Conservation (phyloP, 805 yeast genomes). For the Candida loeiensis region DNA sequence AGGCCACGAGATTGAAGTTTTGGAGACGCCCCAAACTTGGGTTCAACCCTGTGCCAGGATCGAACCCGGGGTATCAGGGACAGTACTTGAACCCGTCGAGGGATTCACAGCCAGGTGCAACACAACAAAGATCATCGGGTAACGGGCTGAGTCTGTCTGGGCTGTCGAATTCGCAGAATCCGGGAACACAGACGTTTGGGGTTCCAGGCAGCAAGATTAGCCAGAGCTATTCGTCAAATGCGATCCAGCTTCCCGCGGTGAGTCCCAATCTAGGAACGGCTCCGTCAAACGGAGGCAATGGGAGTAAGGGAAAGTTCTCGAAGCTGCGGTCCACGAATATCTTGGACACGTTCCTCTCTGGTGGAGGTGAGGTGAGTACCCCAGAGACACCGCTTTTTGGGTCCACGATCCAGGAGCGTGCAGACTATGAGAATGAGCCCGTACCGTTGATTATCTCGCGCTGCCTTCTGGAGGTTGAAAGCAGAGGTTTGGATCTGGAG, state of each 20-base stretch:
- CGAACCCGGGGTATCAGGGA: no score
- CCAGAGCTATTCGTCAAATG: conserved; percentile 13
- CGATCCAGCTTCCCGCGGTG: conserved; percentile 12
- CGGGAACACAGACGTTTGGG: not conserved
- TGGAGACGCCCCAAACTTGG: conserved; percentile 44
- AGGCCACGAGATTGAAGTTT: conserved; percentile 41
- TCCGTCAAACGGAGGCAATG: conserved; percentile 7
- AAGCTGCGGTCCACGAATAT: conserved; percentile 49
- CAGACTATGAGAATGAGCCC: conserved; percentile 54
- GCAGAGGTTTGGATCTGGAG: conserved; percentile 69
- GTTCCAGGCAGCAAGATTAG: conserved; percentile 10
- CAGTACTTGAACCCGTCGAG: no score
- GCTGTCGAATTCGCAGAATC: not conserved
- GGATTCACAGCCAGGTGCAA: not conserved
- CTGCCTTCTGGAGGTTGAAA: conserved; percentile 76
- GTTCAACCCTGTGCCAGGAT: conserved; percentile 12
- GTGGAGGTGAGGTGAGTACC: conserved; percentile 4
- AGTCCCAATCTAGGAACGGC: conserved; percentile 5
- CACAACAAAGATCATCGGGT: not conserved
- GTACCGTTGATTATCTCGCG: conserved; percentile 71
- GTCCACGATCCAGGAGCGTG: conserved; percentile 60
- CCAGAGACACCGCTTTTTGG: conserved; percentile 35
- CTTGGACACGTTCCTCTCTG: conserved; percentile 30
- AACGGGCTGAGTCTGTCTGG: not conserved
- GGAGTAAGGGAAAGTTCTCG: conserved; percentile 20